These are phyloP conservation scores for Aureobasidium sp. DNA, from an alignment of 2,329 filamentous ascomycete species.

Conservation along the genomic window DNA sequence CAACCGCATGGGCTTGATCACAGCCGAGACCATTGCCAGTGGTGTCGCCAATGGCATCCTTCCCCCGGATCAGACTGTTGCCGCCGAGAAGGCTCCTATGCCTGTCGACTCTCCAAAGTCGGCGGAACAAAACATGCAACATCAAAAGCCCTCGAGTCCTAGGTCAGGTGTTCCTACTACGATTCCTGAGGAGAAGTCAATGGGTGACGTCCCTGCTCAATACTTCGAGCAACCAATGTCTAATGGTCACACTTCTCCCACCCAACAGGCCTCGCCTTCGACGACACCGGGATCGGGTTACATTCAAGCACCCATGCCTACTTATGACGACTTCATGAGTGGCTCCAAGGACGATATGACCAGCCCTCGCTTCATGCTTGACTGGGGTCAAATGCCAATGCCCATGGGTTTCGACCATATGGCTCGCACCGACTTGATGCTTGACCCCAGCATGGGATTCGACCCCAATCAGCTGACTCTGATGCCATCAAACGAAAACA, in stretches of 20 bases:
- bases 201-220: slow-evolving; percentile 31
- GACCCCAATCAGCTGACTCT: slow-evolving; percentile 36
- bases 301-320: slow-evolving; percentile 38
- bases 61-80: slow-evolving; percentile 20
- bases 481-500: slow-evolving; percentile 31
- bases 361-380: slow-evolving; percentile 43
- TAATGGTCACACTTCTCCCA: slow-evolving; percentile 26
- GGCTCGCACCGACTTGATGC: slow-evolving; percentile 38
- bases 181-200: slow-evolving; percentile 27
- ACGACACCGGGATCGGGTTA: slow-evolving; percentile 35
- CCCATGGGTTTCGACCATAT: slow-evolving; percentile 38
- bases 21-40: slow-evolving; percentile 20
- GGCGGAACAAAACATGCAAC: slow-evolving; percentile 22
- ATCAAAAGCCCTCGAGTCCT: slow-evolving; percentile 31
- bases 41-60: slow-evolving; percentile 19
- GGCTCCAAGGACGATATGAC: slow-evolving; percentile 35
- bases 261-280: slow-evolving; percentile 30
- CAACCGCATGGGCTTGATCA: slow-evolving; percentile 28
- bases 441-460: slow-evolving; percentile 40
- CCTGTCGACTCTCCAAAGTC: slow-evolving; percentile 20
- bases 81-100: slow-evolving; percentile 20
- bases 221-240: slow-evolving; percentile 36
- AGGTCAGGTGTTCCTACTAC: slow-evolving; percentile 20
- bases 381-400: slow-evolving; percentile 43
- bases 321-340: slow-evolving; percentile 40